Percentiles rank a stretch among this genome's conserved stretches.
Evolutionary conservation across 768 basidiomycete genomes (phyloP).

Genomic region (Hericium rajendrae): DNA sequence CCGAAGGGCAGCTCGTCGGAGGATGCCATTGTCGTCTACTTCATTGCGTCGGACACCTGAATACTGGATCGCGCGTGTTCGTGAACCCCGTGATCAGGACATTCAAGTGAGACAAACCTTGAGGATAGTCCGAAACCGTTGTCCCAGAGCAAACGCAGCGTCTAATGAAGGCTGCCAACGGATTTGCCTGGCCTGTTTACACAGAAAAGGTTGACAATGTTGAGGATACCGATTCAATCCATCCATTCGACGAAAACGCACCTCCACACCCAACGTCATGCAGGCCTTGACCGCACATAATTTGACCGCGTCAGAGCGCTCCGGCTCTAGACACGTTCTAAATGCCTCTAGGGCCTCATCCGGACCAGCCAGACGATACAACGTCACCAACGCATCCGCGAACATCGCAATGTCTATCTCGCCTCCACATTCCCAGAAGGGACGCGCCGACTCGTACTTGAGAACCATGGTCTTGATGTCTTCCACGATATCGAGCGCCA

Average conservation of each 20-base stretch:
- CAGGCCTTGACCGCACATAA: slow-evolving; percentile 67
- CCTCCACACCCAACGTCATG: slow-evolving; percentile 60
- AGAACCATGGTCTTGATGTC: slow-evolving; percentile 49
- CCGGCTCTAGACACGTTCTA: slow-evolving; percentile 56
- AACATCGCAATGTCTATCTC: slow-evolving; percentile 71
- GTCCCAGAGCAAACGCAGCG: slow-evolving; percentile 36
- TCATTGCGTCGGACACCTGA: slow-evolving; percentile 48
- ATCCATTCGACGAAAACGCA: slow-evolving; percentile 17
- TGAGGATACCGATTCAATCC: background rate
- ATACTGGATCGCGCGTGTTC: slow-evolving; percentile 25
- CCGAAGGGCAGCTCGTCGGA: slow-evolving; percentile 41
- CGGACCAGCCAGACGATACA: slow-evolving; percentile 61
- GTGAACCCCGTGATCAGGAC: background rate
- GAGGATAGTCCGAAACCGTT: slow-evolving; percentile 46
- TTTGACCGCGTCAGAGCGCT: slow-evolving; percentile 76
- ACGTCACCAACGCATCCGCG: slow-evolving; percentile 60
- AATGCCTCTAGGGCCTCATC: slow-evolving; percentile 57
- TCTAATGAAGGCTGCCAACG: slow-evolving; percentile 48
- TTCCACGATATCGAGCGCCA: slow-evolving; percentile 66
- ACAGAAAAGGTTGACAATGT: background rate
- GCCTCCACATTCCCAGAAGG: slow-evolving; percentile 65
- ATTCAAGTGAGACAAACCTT: slow-evolving; percentile 29
- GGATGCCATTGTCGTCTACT: slow-evolving; percentile 44
- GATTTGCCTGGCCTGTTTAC: slow-evolving; percentile 37
- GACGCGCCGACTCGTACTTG: slow-evolving; percentile 27